phyloP scores from a whole-genome alignment of 495 filamentous ascomycete genomes.

The Neurospora sp. region DNA sequence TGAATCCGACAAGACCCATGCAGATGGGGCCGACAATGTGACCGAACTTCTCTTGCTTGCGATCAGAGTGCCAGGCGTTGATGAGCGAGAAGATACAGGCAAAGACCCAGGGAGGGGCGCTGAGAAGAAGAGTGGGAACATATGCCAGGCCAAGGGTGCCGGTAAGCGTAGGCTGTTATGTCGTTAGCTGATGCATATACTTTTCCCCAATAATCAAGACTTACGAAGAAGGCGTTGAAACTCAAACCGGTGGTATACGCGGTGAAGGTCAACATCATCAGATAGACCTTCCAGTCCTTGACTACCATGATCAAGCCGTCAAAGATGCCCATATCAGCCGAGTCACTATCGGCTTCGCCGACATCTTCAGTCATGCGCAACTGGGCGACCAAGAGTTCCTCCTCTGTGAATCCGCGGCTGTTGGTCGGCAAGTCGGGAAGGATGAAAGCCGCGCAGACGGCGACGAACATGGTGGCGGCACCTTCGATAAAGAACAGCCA shows the following conservation, averaged over 20 bases:
- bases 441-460: constrained; percentile 42
- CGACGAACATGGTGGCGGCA: constrained; percentile 35
- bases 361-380: constrained; percentile 67
- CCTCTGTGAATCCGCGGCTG: constrained; percentile 55
- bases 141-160: constrained; percentile 57
- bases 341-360: constrained; percentile 58
- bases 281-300: constrained; percentile 58
- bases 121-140: constrained; percentile 64
- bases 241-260: constrained; percentile 27
- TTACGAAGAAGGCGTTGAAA: constrained; percentile 41
- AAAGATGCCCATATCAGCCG: constrained; percentile 46
- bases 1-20: constrained; percentile 58
- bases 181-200: constrained; percentile 38
- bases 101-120: constrained; percentile 61
- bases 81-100: constrained; percentile 57
- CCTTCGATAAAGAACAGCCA: constrained; percentile 64
- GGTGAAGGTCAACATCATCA: constrained; percentile 33
- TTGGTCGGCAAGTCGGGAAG: constrained; percentile 68
- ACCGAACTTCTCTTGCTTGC: constrained; percentile 60
- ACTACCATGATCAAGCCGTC: constrained; percentile 62
- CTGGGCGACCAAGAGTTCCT: constrained; percentile 55
- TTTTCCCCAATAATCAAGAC: no score
- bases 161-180: constrained; percentile 68
- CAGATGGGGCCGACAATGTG: constrained; percentile 61
- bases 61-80: constrained; percentile 69